phyloP scores from a whole-genome alignment of 768 basidiomycete genomes.

The Candolleomyces efflorescens region DNA sequence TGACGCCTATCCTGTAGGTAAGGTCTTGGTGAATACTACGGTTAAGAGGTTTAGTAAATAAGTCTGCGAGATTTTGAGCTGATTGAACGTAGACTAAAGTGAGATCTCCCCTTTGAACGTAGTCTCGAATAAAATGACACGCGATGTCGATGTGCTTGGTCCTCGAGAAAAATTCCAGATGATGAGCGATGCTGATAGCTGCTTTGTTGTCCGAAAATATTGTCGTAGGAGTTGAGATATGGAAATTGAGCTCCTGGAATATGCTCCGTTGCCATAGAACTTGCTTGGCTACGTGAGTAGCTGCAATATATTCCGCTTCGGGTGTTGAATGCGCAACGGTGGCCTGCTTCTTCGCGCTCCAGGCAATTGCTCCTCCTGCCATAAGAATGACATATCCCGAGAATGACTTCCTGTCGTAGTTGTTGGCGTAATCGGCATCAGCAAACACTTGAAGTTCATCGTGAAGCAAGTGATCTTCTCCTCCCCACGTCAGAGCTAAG shows the following conservation, averaged over 20 bases:
- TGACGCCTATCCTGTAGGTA: no score
- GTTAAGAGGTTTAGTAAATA: no score
- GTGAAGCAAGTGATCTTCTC: no score
- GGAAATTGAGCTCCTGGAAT: constrained; percentile 11
- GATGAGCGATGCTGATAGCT: constrained; percentile 11
- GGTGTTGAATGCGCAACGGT: constrained; percentile 29
- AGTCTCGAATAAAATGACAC: no score
- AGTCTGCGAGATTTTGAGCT: no score
- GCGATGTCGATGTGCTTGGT: no score
- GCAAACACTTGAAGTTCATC: no score
- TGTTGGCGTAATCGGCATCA: background rate
- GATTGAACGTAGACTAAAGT: no score
- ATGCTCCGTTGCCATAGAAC: constrained; percentile 18
- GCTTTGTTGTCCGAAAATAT: constrained; percentile 14
- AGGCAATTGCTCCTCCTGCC: constrained; percentile 30
- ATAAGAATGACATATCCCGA: constrained; percentile 26
- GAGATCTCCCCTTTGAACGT: no score
- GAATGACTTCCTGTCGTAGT: constrained; percentile 2
- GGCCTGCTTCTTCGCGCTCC: constrained; percentile 28
- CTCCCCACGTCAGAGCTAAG: no score
- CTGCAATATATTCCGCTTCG: constrained; percentile 38
- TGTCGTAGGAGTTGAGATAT: background rate
- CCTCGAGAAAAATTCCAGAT: constrained; percentile 7
- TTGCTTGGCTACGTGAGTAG: constrained; percentile 21
- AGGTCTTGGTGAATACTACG: no score